These are phyloP conservation scores for Rhodotorula sp. DNA, from an alignment of 1,284 basidiomycete genomes.

Conservation along the genomic window DNA sequence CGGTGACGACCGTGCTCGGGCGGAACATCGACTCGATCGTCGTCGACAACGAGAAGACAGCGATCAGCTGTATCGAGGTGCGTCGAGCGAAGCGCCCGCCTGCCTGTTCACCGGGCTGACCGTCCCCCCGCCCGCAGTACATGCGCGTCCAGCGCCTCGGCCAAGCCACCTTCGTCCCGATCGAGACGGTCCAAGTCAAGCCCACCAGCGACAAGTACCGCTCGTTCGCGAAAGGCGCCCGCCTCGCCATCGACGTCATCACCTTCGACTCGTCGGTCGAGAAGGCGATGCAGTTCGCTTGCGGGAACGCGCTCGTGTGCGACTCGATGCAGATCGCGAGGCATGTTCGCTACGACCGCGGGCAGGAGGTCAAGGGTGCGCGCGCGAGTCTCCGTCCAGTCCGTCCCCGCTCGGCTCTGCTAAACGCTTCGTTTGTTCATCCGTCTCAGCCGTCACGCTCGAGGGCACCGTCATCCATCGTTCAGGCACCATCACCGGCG, in stretches of 20 bases:
- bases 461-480: slow-evolving; percentile 98
- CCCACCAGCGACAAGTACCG: slow-evolving; percentile 92
- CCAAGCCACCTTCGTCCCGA: slow-evolving; percentile 93
- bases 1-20: slow-evolving; percentile 92
- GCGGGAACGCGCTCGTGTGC: slow-evolving; percentile 90
- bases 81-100: slow-evolving; percentile 21
- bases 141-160: slow-evolving; percentile 91
- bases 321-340: slow-evolving; percentile 90
- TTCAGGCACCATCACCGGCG: slow-evolving; percentile 95
- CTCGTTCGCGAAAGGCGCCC: slow-evolving; percentile 82
- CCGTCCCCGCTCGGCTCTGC: neutral
- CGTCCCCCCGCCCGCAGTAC: slow-evolving; percentile 59
- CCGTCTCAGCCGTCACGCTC: slow-evolving; percentile 92
- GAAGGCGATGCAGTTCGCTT: slow-evolving; percentile 92
- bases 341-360: slow-evolving; percentile 87
- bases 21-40: slow-evolving; percentile 94
- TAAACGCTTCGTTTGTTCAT: neutral
- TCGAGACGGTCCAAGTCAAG: slow-evolving; percentile 93
- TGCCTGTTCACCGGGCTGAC: neutral
- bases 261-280: slow-evolving; percentile 82
- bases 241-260: slow-evolving; percentile 91
- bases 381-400: slow-evolving; percentile 36
- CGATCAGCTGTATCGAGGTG: slow-evolving; percentile 95
- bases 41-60: slow-evolving; percentile 93
- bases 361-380: slow-evolving; percentile 91